phyloP scores from a whole-genome alignment of 164 flowering plant species.

The Tetracentron sinense region DNA sequence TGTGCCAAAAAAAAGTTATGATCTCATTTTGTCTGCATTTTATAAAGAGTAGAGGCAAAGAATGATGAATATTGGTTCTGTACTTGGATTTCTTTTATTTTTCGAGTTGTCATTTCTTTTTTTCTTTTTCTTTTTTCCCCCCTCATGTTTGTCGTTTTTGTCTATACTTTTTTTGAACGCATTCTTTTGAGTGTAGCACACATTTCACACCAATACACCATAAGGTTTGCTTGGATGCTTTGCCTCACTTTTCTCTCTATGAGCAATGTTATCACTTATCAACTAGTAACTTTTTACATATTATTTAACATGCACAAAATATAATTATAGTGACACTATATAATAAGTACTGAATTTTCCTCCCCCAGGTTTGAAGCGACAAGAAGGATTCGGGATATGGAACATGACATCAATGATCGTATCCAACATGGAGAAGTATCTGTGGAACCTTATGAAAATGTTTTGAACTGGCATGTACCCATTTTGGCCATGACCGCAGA shows the following conservation, averaged over 20 bases:
- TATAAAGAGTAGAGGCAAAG: too few relatives aligned
- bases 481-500: conserved; percentile 99
- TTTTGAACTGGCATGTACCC: conserved; percentile 68
- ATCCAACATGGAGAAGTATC: conserved; percentile 47
- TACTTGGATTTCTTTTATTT: too few relatives aligned
- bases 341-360: background rate
- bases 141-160: too few relatives aligned
- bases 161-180: too few relatives aligned
- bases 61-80: too few relatives aligned
- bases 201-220: background rate
- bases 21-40: too few relatives aligned
- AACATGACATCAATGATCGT: conserved; percentile 34
- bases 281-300: background rate
- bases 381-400: conserved; percentile 63
- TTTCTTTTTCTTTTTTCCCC: too few relatives aligned
- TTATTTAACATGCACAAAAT: conserved; percentile 2
- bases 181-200: too few relatives aligned
- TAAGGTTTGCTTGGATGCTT: background rate
- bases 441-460: conserved; percentile 32
- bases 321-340: too few relatives aligned
- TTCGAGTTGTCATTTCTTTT: too few relatives aligned
- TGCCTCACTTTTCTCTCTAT: background rate
- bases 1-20: too few relatives aligned
- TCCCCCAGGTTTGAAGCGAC: conserved; percentile 84
- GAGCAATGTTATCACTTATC: background rate